These are phyloP conservation scores for Schoenoplectus tabernaemontani DNA, from an alignment of 202 grass and related monocot species.

Conservation along the genomic window DNA sequence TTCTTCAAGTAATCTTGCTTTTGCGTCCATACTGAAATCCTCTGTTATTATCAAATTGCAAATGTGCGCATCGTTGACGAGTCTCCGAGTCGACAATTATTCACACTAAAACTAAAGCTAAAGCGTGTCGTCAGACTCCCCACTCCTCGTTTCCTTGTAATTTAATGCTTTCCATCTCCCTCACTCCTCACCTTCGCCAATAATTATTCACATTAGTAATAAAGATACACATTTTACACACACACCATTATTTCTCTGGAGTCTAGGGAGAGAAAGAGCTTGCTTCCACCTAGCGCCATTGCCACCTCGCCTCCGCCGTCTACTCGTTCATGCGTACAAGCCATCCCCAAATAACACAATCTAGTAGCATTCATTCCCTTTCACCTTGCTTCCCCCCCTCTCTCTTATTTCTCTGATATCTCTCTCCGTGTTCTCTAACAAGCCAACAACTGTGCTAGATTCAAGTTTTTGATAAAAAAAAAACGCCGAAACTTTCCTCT, in stretches of 20 bases:
- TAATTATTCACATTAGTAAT: no score
- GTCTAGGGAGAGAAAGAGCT: slow-evolving; percentile 44
- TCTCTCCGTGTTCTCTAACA: slow-evolving; percentile 2
- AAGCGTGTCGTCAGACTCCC: no score
- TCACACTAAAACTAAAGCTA: no score
- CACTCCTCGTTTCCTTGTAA: background rate
- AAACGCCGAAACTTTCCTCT: no score
- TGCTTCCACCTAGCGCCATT: slow-evolving; percentile 64
- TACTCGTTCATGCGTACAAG: slow-evolving; percentile 84
- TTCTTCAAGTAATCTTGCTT: no score
- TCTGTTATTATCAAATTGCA: no score
- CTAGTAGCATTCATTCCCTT: slow-evolving; percentile 20
- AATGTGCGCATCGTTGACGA: no score
- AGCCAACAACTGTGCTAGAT: background rate
- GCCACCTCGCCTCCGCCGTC: slow-evolving; percentile 25
- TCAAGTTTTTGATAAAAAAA: background rate
- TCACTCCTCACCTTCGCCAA: slow-evolving; percentile 12
- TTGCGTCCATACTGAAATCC: no score
- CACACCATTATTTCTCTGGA: slow-evolving; percentile 17
- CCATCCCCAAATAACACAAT: slow-evolving; percentile 39
- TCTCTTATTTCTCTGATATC: slow-evolving; percentile 14
- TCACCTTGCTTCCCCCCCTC: slow-evolving; percentile 25
- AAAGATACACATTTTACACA: no score
- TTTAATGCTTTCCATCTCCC: background rate
- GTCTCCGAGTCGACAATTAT: no score